Evolutionary conservation across 1,284 basidiomycete genomes (phyloP).

Genomic region (Sparassis latifolia): DNA sequence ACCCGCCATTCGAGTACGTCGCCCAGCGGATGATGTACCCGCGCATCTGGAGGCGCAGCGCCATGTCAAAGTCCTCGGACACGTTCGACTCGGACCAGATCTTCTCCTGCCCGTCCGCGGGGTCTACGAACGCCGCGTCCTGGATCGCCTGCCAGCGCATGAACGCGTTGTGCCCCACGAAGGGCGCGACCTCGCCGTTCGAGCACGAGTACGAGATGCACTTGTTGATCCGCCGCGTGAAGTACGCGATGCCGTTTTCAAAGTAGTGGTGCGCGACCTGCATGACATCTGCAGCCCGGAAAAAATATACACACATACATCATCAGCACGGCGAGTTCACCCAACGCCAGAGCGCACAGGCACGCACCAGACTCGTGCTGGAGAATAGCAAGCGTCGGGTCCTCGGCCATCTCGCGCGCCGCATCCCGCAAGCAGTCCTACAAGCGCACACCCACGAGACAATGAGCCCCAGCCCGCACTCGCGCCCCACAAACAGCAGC

Average conservation of each 20-base stretch:
- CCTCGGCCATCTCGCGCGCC: slow-evolving; percentile 47
- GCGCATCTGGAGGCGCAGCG: slow-evolving; percentile 38
- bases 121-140: slow-evolving; percentile 41
- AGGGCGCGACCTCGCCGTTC: slow-evolving; percentile 49
- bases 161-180: slow-evolving; percentile 58
- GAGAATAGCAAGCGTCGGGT: slow-evolving; percentile 45
- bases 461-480: slow-evolving; percentile 2
- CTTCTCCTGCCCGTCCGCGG: slow-evolving; percentile 38
- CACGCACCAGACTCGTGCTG: slow-evolving; percentile 38
- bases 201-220: slow-evolving; percentile 41
- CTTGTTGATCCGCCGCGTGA: slow-evolving; percentile 43
- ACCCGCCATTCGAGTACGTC: slow-evolving; percentile 46
- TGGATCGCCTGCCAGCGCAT: slow-evolving; percentile 51
- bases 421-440: slow-evolving; percentile 53
- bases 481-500: neutral
- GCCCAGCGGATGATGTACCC: slow-evolving; percentile 54
- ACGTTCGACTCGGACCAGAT: slow-evolving; percentile 54
- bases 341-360: neutral
- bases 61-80: slow-evolving; percentile 58
- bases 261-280: slow-evolving; percentile 54
- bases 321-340: neutral
- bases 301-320: neutral
- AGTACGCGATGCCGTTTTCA: slow-evolving; percentile 53
- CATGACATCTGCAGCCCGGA: slow-evolving; percentile 35
- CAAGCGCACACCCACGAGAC: slow-evolving; percentile 21